A percentile compares a stretch with the other conserved stretches of the same genome.
Conservation (phyloP, 1,284 basidiomycete species). For the Puccinia coronata region DNA sequence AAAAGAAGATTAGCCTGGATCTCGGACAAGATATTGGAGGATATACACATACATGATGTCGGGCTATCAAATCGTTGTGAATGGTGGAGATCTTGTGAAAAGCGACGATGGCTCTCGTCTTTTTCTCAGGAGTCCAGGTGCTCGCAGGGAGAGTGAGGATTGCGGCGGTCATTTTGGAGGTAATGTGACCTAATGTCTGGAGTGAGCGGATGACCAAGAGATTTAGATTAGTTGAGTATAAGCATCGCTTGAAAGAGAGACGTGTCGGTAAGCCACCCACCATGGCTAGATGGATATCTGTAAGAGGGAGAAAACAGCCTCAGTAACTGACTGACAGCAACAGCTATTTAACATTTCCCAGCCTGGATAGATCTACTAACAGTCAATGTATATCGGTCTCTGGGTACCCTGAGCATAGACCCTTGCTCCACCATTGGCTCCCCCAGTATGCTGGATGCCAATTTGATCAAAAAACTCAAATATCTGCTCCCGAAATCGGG, state of each 20-base stretch:
- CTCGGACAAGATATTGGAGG: not conserved
- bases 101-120: constrained; percentile 25
- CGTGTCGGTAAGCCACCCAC: not conserved
- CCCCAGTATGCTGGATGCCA: constrained; percentile 34
- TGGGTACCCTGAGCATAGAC: constrained; percentile 14
- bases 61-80: constrained; percentile 44
- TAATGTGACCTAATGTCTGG: constrained; percentile 44
- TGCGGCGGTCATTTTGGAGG: constrained; percentile 34
- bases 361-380: constrained; percentile 13
- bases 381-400: constrained; percentile 40
- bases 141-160: constrained; percentile 37
- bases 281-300: constrained; percentile 47
- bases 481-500: constrained; percentile 26
- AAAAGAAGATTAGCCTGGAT: not conserved
- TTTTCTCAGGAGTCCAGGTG: constrained; percentile 42
- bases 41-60: constrained; percentile 34
- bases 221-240: not conserved
- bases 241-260: no score
- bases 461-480: constrained; percentile 47
- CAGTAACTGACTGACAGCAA: not conserved
- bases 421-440: no score
- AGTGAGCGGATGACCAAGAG: not conserved
- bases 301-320: not conserved
- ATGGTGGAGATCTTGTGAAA: constrained; percentile 41
- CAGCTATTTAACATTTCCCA: not conserved